phyloP scores from a whole-genome alignment of 2,329 filamentous ascomycete genomes.

The Allantophomopsis cytisporea region DNA sequence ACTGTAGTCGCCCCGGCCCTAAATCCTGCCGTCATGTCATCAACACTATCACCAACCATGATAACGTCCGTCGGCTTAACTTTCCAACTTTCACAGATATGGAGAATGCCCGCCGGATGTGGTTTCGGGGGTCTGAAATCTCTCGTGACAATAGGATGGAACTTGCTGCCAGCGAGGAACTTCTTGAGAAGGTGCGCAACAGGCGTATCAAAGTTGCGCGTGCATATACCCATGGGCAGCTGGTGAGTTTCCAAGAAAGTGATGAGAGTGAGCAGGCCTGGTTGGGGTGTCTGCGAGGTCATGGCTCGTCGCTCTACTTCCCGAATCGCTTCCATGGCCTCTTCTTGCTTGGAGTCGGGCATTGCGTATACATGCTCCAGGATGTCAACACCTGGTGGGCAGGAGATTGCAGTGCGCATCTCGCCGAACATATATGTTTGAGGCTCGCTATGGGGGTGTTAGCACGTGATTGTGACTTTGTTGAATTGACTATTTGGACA shows the following conservation, averaged over 20 bases:
- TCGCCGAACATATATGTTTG: conserved; percentile 92
- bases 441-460: conserved; percentile 47
- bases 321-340: conserved; percentile 62
- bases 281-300: conserved; percentile 66
- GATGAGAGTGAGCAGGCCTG: conserved; percentile 69
- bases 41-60: conserved; percentile 58
- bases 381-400: conserved; percentile 65
- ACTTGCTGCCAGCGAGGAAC: conserved; percentile 55
- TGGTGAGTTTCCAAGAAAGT: conserved; percentile 56
- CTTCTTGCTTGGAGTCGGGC: conserved; percentile 42
- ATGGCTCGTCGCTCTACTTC: conserved; percentile 73
- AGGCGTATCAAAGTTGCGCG: conserved; percentile 79
- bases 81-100: conserved; percentile 70
- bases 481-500: background rate
- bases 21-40: conserved; percentile 84
- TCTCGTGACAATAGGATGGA: conserved; percentile 71
- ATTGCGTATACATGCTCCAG: conserved; percentile 76
- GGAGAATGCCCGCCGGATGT: conserved; percentile 72
- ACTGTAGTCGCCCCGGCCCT: conserved; percentile 81
- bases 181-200: conserved; percentile 62
- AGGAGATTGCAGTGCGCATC: conserved; percentile 67
- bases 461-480: conserved; percentile 1
- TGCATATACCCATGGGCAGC: conserved; percentile 77
- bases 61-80: conserved; percentile 23
- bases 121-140: conserved; percentile 78